Evolutionary conservation across 2,329 filamentous ascomycete genomes (phyloP), one percentile per base, ranked within the genome.

Genomic region (Exophiala xenobiotica): DNA sequence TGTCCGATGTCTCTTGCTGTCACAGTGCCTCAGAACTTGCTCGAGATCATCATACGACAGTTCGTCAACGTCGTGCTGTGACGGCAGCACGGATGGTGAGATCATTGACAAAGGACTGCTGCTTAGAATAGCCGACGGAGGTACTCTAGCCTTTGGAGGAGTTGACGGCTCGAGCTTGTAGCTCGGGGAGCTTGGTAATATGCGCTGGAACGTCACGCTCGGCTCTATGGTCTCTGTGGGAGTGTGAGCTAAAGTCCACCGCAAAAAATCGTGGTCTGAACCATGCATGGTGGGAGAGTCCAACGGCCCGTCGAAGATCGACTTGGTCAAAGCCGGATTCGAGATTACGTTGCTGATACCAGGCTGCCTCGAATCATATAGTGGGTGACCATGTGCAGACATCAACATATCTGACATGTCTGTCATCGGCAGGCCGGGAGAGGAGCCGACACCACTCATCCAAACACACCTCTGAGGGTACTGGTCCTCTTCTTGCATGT

Each of bases 161-260:
- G 58, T 63, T n/a, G 55, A 57, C 23, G 60, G 61, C 27, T 60
- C 57, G 14, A 56, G 19, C 40, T 54, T 57, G 45, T 49, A 54
- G 29, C 26, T 20, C 5, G 57, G 58, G 7, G 60, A 60, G 43
- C 49, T 56, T 6, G 51, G 40, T 19, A 61, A 31, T 8, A 49
- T 46, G 3, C 35, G 20, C n/a, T 57, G 60, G 40, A 61, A 62
- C 20, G 60, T 57, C 8, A 54, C 53, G 12, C 54, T 62, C 31
- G 61, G 61, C 22, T 54, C 57, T 5, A 62, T 51, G 6, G 61
- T 63, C 44, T 61, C 50, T 47, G 54, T 47, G 11, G 55, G 56
- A 18, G 56, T 11, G 14, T 37, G 26, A 20, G 31, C 12, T n/a
- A 43, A 31, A 16, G 19, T 42, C 54, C 52, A 50, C 11, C 43